Conservation (phyloP, 73 alveolate species). For the Diophrys appendiculata region DNA sequence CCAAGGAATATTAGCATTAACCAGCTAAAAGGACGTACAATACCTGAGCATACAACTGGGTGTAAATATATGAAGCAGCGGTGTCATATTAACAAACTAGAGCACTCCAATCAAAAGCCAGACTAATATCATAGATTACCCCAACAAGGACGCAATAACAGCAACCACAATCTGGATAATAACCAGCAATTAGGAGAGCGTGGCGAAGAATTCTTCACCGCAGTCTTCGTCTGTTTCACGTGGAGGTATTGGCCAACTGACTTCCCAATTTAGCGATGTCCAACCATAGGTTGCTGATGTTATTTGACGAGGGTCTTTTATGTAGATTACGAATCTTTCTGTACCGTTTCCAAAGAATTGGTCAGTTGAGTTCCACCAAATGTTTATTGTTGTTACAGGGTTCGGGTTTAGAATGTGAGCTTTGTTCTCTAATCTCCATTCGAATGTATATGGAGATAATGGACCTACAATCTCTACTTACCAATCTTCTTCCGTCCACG, state of each 20-base stretch:
- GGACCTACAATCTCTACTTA: conserved; percentile 17
- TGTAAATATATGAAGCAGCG: conserved; percentile 15
- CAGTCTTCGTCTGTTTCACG: conserved; percentile 12
- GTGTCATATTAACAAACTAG: conserved; percentile 18
- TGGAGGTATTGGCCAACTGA: not conserved
- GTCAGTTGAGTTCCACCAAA: not conserved
- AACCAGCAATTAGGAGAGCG: not conserved
- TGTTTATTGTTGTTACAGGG: conserved; percentile 6
- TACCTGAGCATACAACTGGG: conserved; percentile 17
- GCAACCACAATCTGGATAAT: conserved; percentile 3
- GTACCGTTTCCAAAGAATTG: conserved; percentile 31
- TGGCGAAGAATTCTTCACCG: conserved; percentile 5
- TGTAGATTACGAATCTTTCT: conserved; percentile 5
- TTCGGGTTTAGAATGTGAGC: not conserved
- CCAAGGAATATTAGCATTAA: conserved; percentile 2
- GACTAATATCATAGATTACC: conserved; percentile 33
- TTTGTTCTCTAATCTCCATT: not conserved
- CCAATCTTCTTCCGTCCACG: conserved; percentile 9
- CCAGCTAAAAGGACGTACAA: not conserved
- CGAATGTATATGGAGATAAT: conserved; percentile 7
- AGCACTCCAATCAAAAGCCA: conserved; percentile 16
- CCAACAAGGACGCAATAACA: conserved; percentile 2
- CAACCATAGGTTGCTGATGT: conserved; percentile 5
- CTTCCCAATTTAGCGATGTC: conserved; percentile 4
- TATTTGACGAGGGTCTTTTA: conserved; percentile 1